Conservation (phyloP, 1,284 basidiomycete genomes). For the Microbotryum intermedium region DNA sequence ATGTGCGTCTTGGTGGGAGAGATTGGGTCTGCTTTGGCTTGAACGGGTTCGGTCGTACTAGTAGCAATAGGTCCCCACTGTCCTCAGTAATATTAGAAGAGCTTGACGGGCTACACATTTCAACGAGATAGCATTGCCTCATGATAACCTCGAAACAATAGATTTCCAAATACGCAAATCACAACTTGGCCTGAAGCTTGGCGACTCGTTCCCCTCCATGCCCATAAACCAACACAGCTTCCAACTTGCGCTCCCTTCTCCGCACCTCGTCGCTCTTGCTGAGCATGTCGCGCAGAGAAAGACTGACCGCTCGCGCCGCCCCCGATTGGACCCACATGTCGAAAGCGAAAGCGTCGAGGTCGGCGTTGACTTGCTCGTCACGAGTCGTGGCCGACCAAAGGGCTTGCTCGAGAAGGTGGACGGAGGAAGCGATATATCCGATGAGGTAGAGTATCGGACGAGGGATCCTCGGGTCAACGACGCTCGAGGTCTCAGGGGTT, state of each 20-base stretch:
- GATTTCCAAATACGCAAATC: no score
- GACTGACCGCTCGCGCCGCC: no score
- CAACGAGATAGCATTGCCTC: not conserved
- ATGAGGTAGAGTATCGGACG: conserved; percentile 53
- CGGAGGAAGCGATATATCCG: conserved; percentile 48
- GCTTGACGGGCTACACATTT: no score
- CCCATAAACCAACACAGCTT: no score
- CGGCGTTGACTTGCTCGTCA: conserved; percentile 43
- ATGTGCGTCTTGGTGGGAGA: conserved; percentile 61
- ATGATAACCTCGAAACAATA: not conserved
- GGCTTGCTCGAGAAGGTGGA: conserved; percentile 57
- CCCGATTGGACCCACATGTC: conserved; percentile 46
- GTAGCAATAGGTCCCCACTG: no score
- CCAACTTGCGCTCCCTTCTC: no score
- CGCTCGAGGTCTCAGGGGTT: conserved; percentile 39
- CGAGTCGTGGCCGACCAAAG: conserved; percentile 48
- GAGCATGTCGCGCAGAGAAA: no score
- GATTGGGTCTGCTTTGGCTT: conserved; percentile 35
- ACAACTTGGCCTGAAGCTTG: no score
- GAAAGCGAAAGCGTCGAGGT: conserved; percentile 43
- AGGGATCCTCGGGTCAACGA: conserved; percentile 45
- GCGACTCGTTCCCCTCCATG: no score
- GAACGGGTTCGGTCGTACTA: not conserved
- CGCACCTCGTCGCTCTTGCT: no score
- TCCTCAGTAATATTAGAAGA: not conserved